Conservation (phyloP, 768 basidiomycete genomes). For the Paxillus ammoniavirescens region DNA sequence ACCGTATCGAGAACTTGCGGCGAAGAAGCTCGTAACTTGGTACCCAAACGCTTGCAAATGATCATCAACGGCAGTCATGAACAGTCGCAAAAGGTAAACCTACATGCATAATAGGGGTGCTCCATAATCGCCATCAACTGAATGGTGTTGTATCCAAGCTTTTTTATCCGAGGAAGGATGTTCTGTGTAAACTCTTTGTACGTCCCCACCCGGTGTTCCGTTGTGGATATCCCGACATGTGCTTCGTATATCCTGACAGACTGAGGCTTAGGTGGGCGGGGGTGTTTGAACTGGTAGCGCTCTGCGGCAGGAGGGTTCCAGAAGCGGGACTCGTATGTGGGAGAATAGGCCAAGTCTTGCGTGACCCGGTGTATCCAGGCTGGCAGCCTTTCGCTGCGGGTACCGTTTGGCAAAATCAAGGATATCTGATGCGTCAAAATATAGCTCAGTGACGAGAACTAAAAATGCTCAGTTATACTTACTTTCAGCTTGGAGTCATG, state of each 20-base stretch:
- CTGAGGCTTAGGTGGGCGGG: slow-evolving; percentile 62
- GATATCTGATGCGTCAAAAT: slow-evolving; percentile 63
- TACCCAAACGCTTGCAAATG: slow-evolving; percentile 83
- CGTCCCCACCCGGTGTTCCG: slow-evolving; percentile 84
- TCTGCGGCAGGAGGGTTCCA: slow-evolving; percentile 88
- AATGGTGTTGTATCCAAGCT: slow-evolving; percentile 93
- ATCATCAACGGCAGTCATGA: neutral
- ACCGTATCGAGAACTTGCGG: slow-evolving; percentile 94
- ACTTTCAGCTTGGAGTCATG: slow-evolving; percentile 97
- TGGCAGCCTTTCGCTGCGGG: slow-evolving; percentile 88
- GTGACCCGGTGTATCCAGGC: slow-evolving; percentile 96
- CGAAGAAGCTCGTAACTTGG: slow-evolving; percentile 97
- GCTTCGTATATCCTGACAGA: slow-evolving; percentile 91
- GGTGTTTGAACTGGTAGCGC: slow-evolving; percentile 79
- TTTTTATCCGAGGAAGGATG: slow-evolving; percentile 82
- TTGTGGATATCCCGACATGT: slow-evolving; percentile 94
- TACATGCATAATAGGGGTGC: slow-evolving; percentile 96
- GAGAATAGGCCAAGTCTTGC: slow-evolving; percentile 86
- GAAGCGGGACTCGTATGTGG: slow-evolving; percentile 94
- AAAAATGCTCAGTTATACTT: slow-evolving; percentile 11
- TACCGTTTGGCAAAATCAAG: slow-evolving; percentile 76
- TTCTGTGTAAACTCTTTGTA: slow-evolving; percentile 94
- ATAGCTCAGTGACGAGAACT: neutral
- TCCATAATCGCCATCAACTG: slow-evolving; percentile 99
- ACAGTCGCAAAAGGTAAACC: slow-evolving; percentile 26